These are phyloP conservation scores for Penicillium chermesinum DNA, from an alignment of 495 filamentous ascomycete species.

Conservation along the genomic window DNA sequence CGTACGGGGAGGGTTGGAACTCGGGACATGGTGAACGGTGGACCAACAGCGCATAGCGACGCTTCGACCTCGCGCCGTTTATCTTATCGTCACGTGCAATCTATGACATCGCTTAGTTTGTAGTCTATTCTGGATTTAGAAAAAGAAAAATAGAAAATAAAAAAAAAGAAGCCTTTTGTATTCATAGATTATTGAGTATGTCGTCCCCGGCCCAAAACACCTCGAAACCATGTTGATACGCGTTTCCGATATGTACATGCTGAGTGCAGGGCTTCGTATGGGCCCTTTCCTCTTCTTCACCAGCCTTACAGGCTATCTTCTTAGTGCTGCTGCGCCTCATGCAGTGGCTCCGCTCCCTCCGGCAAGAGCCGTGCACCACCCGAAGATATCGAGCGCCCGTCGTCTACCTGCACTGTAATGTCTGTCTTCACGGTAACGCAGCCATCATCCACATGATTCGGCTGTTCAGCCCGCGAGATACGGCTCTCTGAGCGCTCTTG, in stretches of 20 bases:
- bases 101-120: no score
- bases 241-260: no score
- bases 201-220: no score
- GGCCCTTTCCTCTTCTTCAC: neutral
- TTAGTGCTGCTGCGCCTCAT: neutral
- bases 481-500: constrained; percentile 16
- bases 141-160: no score
- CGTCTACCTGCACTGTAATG: constrained; percentile 28
- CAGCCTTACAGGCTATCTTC: no score
- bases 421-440: constrained; percentile 29
- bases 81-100: constrained; percentile 5
- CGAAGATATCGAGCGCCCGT: constrained; percentile 18
- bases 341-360: constrained; percentile 6
- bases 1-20: constrained; percentile 23
- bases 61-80: neutral
- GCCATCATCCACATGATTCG: constrained; percentile 15
- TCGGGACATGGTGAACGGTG: constrained; percentile 18
- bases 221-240: no score
- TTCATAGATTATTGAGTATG: no score
- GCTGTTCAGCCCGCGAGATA: constrained; percentile 13
- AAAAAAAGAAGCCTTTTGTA: no score
- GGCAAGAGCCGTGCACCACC: constrained; percentile 16
- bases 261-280: no score
- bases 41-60: neutral
- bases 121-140: no score